A percentile compares a stretch with the other conserved stretches of the same genome.
Evolutionary conservation across 2,329 filamentous ascomycete genomes (phyloP).

Genomic region (Incumbomyces delicatus): DNA sequence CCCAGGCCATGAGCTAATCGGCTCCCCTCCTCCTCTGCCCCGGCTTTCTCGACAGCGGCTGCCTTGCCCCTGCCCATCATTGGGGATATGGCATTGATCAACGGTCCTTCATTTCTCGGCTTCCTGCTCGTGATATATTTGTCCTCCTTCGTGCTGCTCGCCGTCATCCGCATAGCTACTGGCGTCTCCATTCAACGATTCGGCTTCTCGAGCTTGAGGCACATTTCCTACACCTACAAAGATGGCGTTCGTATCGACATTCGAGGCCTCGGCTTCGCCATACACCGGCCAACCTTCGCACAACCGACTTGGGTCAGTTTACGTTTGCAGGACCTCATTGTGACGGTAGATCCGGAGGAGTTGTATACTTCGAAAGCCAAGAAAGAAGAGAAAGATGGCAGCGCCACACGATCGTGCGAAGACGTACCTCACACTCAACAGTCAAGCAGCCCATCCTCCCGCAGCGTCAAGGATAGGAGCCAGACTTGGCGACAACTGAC

Average conservation of each 20-base stretch:
- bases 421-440: constrained; percentile 4
- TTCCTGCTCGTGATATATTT: constrained; percentile 81
- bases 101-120: constrained; percentile 75
- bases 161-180: constrained; percentile 81
- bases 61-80: background rate
- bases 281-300: constrained; percentile 91
- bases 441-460: constrained; percentile 18
- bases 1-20: constrained; percentile 2
- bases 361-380: constrained; percentile 36
- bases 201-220: constrained; percentile 82
- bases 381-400: constrained; percentile 2
- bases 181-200: constrained; percentile 93
- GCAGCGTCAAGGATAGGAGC: constrained; percentile 33
- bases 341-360: constrained; percentile 68
- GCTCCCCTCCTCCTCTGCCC: too few relatives aligned
- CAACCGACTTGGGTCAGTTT: constrained; percentile 95
- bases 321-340: constrained; percentile 71
- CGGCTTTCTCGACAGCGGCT: background rate
- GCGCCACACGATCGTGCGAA: background rate
- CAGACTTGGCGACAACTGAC: constrained; percentile 75
- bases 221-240: constrained; percentile 78
- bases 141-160: constrained; percentile 85
- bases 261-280: constrained; percentile 71
- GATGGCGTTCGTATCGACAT: constrained; percentile 87
- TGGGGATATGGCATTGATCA: constrained; percentile 36